Percentiles rank a stretch among this genome's conserved stretches.
Evolutionary conservation across 208 protist species (phyloP).

Genomic region (Blastocrithidia nonstop): DNA sequence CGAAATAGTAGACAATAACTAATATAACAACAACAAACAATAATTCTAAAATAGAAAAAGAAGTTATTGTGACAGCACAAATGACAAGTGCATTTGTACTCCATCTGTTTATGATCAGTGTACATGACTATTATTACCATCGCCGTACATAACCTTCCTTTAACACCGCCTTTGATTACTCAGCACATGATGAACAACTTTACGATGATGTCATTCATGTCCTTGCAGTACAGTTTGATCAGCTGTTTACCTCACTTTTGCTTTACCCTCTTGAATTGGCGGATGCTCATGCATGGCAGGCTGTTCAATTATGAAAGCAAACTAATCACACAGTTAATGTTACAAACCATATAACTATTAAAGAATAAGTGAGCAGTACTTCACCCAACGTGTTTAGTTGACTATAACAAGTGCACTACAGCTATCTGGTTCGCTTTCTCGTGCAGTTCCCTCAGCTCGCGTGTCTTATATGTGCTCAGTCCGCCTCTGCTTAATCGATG

Average conservation of each 20-base stretch:
- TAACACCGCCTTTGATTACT: conserved; percentile 44
- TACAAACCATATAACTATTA: no score
- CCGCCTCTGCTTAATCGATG: no score
- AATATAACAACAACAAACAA: background rate
- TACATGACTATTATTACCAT: conserved; percentile 21
- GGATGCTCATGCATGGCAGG: conserved; percentile 32
- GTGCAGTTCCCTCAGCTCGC: conserved; percentile 72
- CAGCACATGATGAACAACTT: conserved; percentile 38
- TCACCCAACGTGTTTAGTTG: conserved; percentile 5
- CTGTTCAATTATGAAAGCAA: no score
- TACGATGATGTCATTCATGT: conserved; percentile 35
- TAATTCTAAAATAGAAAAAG: background rate
- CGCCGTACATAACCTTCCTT: conserved; percentile 43
- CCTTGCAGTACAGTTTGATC: conserved; percentile 32
- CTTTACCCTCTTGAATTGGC: conserved; percentile 61
- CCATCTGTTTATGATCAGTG: conserved; percentile 20
- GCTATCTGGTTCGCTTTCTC: conserved; percentile 68
- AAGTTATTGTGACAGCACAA: background rate
- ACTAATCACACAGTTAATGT: no score
- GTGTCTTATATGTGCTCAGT: conserved; percentile 36
- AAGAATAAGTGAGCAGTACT: conserved; percentile 10
- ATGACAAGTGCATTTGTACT: conserved; percentile 22
- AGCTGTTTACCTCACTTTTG: conserved; percentile 25
- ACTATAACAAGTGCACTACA: conserved; percentile 21
- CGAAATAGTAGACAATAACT: background rate